These are phyloP conservation scores for Lepidopterella palustris DNA, from an alignment of 495 filamentous ascomycete genomes.

Conservation along the genomic window DNA sequence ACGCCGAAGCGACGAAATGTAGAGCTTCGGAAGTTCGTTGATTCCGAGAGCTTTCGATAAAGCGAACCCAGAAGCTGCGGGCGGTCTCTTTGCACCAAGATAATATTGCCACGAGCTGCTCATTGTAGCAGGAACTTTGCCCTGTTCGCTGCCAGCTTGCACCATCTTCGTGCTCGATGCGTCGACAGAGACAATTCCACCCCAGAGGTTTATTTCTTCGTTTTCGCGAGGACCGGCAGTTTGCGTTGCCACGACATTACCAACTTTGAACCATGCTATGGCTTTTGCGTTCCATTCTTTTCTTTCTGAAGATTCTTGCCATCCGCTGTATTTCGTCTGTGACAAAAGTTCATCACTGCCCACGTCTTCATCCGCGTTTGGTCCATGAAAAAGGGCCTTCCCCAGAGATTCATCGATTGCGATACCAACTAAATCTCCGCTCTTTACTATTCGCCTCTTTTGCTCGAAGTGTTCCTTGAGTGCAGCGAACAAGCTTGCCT, in stretches of 20 bases:
- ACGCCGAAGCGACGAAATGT: constrained; percentile 61
- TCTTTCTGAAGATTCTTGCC: background rate
- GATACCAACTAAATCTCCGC: constrained; percentile 80
- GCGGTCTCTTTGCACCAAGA: constrained; percentile 60
- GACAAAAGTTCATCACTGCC: constrained; percentile 29
- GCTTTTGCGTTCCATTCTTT: constrained; percentile 40
- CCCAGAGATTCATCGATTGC: constrained; percentile 78
- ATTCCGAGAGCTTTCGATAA: constrained; percentile 5
- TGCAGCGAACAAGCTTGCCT: constrained; percentile 73
- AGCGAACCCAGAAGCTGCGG: constrained; percentile 13
- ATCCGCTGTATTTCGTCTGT: constrained; percentile 7
- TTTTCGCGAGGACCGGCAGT: constrained; percentile 43
- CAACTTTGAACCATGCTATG: constrained; percentile 85
- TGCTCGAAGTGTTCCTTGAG: constrained; percentile 81
- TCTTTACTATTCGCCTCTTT: constrained; percentile 68
- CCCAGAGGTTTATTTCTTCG: constrained; percentile 64
- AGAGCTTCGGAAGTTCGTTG: constrained; percentile 39
- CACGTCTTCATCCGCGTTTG: constrained; percentile 33
- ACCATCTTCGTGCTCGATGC: constrained; percentile 78
- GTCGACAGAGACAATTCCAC: constrained; percentile 74
- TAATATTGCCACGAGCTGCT: constrained; percentile 81
- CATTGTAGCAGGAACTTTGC: constrained; percentile 65
- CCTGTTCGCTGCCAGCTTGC: constrained; percentile 74
- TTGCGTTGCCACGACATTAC: constrained; percentile 55
- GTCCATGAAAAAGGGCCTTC: constrained; percentile 59